Base-by-base conservation (phyloP, 2,329 filamentous ascomycete species). In the Grosmannia penicillata region DNA sequence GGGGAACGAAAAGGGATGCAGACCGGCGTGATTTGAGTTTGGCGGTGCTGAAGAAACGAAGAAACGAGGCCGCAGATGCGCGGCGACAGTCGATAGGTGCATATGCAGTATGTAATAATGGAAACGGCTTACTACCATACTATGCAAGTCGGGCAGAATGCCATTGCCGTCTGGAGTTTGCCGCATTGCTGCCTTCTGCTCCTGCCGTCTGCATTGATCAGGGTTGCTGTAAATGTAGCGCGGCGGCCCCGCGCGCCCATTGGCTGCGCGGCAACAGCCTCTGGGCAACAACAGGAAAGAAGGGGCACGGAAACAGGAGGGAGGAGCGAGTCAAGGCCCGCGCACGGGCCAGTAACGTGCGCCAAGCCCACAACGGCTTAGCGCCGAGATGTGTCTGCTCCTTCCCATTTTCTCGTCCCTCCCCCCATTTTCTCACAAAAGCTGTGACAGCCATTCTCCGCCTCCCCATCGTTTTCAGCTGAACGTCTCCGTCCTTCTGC, bases 331-430 rank as follows among this genome's bases (percentile, higher is more conserved):
- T 37, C 40, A 37, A 45, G 39, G 38, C 19, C 36, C 21, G 21
- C 36, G 44, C 42, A 43, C 43, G 40, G 42, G 39, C 39, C 45
- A 45, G 25, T 34, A 44, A 47, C 40, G 38, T 36, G 24, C 27
- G 6, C 8, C 43, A 44, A 47, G 42, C 34, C 39, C 18, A 19
- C 25, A 33, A 2, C 8, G 31, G 45, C 23, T 38, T 47, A 47
- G 44, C 32, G 33, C 35, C 15, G 3, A 36, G 31, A 33, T 38
- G 38, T 45, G 39, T 41, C 39, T 39, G 32, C 28, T 38, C 39
- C 39, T 29, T 36, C 24, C 27, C 32, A 14, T 18, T 34, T 37
- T 41, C 39, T 41, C 40, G 36, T 40, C 34, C 29, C 42, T 39
- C 37, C 41, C 41, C 41, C 41, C 34, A 39, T 39, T 43, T 43